These are phyloP conservation scores for Alopecurus myosuroides DNA, from an alignment of 176 grass and related monocot genomes.

Conservation along the genomic window DNA sequence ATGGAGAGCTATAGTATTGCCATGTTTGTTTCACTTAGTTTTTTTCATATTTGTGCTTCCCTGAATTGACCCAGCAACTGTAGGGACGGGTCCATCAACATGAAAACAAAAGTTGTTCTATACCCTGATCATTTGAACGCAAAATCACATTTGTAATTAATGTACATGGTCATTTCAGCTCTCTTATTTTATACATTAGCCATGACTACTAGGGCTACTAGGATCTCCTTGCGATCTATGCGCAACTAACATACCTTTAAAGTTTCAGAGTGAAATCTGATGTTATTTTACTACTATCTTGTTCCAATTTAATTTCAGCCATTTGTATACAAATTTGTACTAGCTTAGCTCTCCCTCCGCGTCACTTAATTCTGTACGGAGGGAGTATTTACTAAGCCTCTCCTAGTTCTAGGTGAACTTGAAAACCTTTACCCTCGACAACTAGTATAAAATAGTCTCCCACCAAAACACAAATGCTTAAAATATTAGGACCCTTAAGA, in stretches of 20 bases:
- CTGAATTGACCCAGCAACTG: background rate
- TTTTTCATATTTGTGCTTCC: background rate
- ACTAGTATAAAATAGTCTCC: background rate
- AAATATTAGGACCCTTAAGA: background rate
- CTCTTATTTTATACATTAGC: background rate
- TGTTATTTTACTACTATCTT: background rate
- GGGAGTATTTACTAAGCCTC: background rate
- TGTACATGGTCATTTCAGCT: background rate
- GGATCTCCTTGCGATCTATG: background rate
- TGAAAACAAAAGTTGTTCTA: background rate
- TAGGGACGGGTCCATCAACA: background rate
- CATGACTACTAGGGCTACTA: background rate
- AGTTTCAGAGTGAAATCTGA: background rate
- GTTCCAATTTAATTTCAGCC: too few relatives aligned
- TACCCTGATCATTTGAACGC: background rate
- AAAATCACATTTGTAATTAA: background rate
- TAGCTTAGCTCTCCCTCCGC: too few relatives aligned
- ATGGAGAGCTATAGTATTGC: background rate
- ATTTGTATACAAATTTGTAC: too few relatives aligned
- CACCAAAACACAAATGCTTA: background rate
- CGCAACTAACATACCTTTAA: background rate
- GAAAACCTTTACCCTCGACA: background rate
- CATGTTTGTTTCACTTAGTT: slow-evolving; percentile 10
- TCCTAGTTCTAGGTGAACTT: background rate
- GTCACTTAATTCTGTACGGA: too few relatives aligned